Conservation (phyloP, 1,284 basidiomycete genomes). For the Moesziomyces antarcticus region DNA sequence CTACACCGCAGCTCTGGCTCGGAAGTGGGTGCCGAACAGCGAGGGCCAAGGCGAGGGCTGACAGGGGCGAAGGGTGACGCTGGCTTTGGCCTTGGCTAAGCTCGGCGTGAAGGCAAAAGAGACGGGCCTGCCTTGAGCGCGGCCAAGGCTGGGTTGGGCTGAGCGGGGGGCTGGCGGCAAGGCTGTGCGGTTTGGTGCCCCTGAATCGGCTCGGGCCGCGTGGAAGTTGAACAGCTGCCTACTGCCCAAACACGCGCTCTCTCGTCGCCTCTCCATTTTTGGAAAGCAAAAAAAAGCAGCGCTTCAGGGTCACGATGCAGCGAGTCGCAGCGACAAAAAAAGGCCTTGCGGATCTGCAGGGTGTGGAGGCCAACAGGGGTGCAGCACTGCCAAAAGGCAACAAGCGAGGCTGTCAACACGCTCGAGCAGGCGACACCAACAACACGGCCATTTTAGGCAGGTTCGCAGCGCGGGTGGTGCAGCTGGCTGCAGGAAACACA, state of each 20-base stretch:
- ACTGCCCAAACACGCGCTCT: no score
- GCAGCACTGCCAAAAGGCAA: not conserved
- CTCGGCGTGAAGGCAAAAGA: no score
- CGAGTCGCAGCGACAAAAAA: not conserved
- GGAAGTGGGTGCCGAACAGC: no score
- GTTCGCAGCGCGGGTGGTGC: not conserved
- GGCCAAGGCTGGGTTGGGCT: not conserved
- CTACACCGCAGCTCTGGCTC: no score
- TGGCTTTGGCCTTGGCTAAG: no score
- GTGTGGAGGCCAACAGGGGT: constrained; percentile 2
- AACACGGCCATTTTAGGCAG: not conserved
- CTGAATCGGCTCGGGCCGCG: constrained; percentile 1
- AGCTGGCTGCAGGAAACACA: not conserved
- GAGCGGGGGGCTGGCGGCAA: no score
- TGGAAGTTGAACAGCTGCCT: not conserved
- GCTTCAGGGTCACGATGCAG: not conserved
- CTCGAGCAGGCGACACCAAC: not conserved
- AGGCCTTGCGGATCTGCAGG: not conserved
- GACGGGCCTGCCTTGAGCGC: not conserved
- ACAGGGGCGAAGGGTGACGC: no score
- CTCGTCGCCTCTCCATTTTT: no score
- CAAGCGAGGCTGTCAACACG: not conserved
- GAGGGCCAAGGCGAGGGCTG: no score
- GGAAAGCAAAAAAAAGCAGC: not conserved
- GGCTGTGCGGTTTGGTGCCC: constrained; percentile 1